Evolutionary conservation across 805 yeast species (phyloP), one percentile per base, ranked within the genome.

Genomic region (Yarrowia bubula): DNA sequence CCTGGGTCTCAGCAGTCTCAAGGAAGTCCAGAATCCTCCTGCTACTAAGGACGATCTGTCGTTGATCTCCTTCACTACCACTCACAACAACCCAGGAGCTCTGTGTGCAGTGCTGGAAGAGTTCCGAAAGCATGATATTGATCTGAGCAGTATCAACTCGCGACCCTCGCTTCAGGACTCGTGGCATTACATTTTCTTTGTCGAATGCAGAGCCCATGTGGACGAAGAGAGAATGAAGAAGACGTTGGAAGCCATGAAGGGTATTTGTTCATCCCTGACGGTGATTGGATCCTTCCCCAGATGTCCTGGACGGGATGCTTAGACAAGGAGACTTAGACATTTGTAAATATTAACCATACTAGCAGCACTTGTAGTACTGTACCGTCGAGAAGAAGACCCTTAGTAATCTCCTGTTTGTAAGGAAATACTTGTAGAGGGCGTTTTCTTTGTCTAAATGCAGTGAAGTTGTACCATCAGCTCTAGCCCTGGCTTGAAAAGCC

Each of bases 111-210:
- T 88, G 0, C 77, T 92, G 48, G 80, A 78, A 51, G 81, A 81
- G 4, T 83, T 91, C 71, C 83, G 84, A 61, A 73, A 77, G 14
- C 77, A 84, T 70, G 77, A 81, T 18, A 76, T 91, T 66, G 89
- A 88, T 71, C 78, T 92, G 77, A 83, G 86, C 5, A 81, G 89
- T 6, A 89, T 92, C 58, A 84, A 85, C 42, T 87, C 96, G 3
- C 80, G 97, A 70, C 97, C 97, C 0, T 84, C 89, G 4, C 80
- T 83, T 10, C 73, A 80, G 37, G 76, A 79, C 58, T 83, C 85
- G 38, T 92, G 97, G 97, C 87, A 87, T 68, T 90, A 91, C 71
- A 85, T 88, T 2, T 92, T 90, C 75, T 91, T 89, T 71, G 83
- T 89, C 10, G 98, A 92, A 71, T 83, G 85, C 37, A 79, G 81